Base-by-base conservation (phyloP, 441 rosid species). In the Populus tomentosa region DNA sequence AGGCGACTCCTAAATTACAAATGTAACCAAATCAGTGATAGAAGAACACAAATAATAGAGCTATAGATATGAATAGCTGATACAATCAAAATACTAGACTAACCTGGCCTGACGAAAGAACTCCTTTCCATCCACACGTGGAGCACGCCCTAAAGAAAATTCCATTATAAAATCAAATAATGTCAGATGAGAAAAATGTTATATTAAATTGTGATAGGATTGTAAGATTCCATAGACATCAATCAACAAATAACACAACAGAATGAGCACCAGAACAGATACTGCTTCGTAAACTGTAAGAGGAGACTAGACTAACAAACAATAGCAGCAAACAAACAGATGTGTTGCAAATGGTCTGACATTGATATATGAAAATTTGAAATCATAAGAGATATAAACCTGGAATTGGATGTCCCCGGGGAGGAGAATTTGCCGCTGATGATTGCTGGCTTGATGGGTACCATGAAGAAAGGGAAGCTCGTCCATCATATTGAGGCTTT, bases 361-460 rank as follows among this genome's bases (percentile, higher is more conserved):
- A 64, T 20, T 35, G 42, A 63, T 65, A 11, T n/a, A 67, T n/a
- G 7, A 14, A 61, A 74, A 36, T 36, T n/a, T 56, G 36, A 38
- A 13, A n/a, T 35, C 65, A 1, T 23, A 18, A 21, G 77, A 62
- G 67, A 64, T 21, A 67, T 68, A 73, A 76, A 95, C 98, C 97
- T 87, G 94, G 91, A 73, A 85, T 73, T 67, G 97, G 72, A 72
- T 84, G 95, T 7, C 86, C 84, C 63, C 89, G 86, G 63, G 97
- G 94, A 71, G 97, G 97, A 69, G 99, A 93, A 87, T 87, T 92
- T 77, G 95, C 84, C 23, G 97, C 90, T 73, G 97, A 95, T 69
- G 98, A 89, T 83, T 87, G 94, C 75, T 92, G 97, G 87, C 98
- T 95, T 74, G 97, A 91, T 69, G 93, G 78, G 65, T 89, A 93